These are phyloP conservation scores for Saturnispora diversa DNA, from an alignment of 805 yeast genomes.

Conservation along the genomic window DNA sequence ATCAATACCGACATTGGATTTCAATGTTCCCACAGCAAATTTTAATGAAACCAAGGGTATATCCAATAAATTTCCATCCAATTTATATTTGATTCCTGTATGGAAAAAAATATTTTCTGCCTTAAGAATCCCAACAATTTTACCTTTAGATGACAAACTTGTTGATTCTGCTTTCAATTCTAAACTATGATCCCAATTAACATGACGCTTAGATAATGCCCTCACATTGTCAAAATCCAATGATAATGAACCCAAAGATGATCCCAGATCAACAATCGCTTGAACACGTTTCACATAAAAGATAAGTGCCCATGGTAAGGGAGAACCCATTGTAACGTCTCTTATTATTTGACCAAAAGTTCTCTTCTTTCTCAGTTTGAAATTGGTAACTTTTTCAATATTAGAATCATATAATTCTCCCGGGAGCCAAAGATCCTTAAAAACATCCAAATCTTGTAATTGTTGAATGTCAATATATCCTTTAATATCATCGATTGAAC, in stretches of 20 bases:
- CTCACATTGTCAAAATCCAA: slow-evolving; percentile 53
- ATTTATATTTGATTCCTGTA: slow-evolving; percentile 67
- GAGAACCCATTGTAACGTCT: slow-evolving; percentile 51
- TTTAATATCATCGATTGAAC: slow-evolving; percentile 42
- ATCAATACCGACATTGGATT: slow-evolving; percentile 65
- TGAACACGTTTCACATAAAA: slow-evolving; percentile 44
- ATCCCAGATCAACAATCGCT: slow-evolving; percentile 70
- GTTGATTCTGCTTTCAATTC: slow-evolving; percentile 50
- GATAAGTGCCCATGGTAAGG: slow-evolving; percentile 69
- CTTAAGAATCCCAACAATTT: slow-evolving; percentile 65
- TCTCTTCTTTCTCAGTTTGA: slow-evolving; percentile 14
- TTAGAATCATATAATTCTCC: slow-evolving; percentile 26
- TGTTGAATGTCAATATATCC: slow-evolving; percentile 74
- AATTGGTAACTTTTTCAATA: neutral
- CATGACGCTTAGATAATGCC: slow-evolving; percentile 58
- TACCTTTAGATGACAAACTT: slow-evolving; percentile 54
- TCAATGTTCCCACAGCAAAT: slow-evolving; percentile 46
- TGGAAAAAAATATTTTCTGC: slow-evolving; percentile 44
- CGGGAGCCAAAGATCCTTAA: slow-evolving; percentile 77
- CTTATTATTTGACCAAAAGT: slow-evolving; percentile 41
- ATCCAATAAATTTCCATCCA: slow-evolving; percentile 33
- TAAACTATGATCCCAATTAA: slow-evolving; percentile 65
- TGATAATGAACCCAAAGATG: slow-evolving; percentile 63
- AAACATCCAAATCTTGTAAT: slow-evolving; percentile 75
- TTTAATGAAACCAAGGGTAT: slow-evolving; percentile 64